Conservation (phyloP, 2,329 filamentous ascomycete species). For the Botryosphaeria dothidea region DNA sequence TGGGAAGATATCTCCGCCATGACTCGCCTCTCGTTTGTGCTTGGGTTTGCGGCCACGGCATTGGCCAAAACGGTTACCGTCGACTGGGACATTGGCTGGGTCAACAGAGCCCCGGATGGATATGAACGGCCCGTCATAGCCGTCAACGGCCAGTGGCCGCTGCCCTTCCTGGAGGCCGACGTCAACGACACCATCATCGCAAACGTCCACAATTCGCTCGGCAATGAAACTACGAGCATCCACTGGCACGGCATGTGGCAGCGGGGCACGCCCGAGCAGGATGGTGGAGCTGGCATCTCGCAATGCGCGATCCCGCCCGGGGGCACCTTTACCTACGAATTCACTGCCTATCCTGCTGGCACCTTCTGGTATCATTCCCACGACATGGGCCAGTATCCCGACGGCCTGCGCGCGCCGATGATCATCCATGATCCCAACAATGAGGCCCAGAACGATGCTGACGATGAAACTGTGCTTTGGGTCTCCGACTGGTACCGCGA, state of each 20-base stretch:
- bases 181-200: slow-evolving; percentile 62
- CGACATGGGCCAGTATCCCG: slow-evolving; percentile 66
- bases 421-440: slow-evolving; percentile 61
- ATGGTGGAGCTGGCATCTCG: slow-evolving; percentile 65
- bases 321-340: slow-evolving; percentile 67
- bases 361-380: slow-evolving; percentile 83
- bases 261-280: slow-evolving; percentile 69
- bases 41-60: not conserved
- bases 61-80: slow-evolving; percentile 50
- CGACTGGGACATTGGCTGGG: slow-evolving; percentile 72
- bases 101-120: slow-evolving; percentile 70
- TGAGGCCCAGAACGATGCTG: slow-evolving; percentile 40
- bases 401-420: slow-evolving; percentile 65
- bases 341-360: slow-evolving; percentile 57
- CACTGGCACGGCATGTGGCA: slow-evolving; percentile 73
- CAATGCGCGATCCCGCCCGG: slow-evolving; percentile 69
- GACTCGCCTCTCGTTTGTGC: not conserved
- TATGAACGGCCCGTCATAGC: slow-evolving; percentile 67
- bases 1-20: not conserved
- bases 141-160: slow-evolving; percentile 75
- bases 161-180: slow-evolving; percentile 62
- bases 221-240: slow-evolving; percentile 63
- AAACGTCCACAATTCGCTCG: slow-evolving; percentile 60
- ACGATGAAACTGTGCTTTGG: slow-evolving; percentile 65
- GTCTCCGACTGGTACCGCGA: slow-evolving; percentile 71